Evolutionary conservation across 2,329 filamentous ascomycete species (phyloP), one percentile per base, ranked within the genome.

Genomic region (Colletotrichum kahawae): DNA sequence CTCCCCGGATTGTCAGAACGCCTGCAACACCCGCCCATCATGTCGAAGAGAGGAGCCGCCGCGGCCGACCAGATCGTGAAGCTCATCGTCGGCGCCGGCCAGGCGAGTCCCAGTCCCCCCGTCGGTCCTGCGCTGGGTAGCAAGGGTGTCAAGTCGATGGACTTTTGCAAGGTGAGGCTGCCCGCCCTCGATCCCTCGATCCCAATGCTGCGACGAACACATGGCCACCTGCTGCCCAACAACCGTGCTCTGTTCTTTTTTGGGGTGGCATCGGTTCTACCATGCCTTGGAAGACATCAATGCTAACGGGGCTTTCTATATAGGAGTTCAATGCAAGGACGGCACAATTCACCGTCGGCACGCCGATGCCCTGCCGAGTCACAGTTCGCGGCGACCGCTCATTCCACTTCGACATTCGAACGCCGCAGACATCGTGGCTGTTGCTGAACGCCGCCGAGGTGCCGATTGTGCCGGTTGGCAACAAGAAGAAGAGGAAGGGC

Each of bases 61-160:
- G 85, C 78, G 38, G 83, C 86, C 54, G 91, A 97, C 82, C 92
- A 95, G 85, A 93, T 98, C 75, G 96, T 99, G 84, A 99, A 98
- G 88, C 91, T 99, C 85, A 98, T 99, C 79, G 97, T 99, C 77
- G 97, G 96, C 81, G 97, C 97, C 72, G 97, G 97, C 31, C 95
- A 98, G 85, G 97, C 97, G 75, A 96, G 93, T 81, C 97, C 97
- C 34, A 97, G 95, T 86, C 97, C 97, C 38, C 97, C 97, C 6
- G 96, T 99, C 81, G 97, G 97, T 89, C 97, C 97, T 74, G 97
- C 97, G 69, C 91, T 99, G 78, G 97, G 97, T 87, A 96, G 93
- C 84, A 98, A 98, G 89, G 97, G 97, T 89, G 94, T 99, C 77
- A 99, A 99, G 89, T 97, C 95, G 74, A 99, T 99, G 93, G 97